These are phyloP conservation scores for Hylodesmum podocarpum DNA, from an alignment of 306 rosid species.

Conservation along the genomic window DNA sequence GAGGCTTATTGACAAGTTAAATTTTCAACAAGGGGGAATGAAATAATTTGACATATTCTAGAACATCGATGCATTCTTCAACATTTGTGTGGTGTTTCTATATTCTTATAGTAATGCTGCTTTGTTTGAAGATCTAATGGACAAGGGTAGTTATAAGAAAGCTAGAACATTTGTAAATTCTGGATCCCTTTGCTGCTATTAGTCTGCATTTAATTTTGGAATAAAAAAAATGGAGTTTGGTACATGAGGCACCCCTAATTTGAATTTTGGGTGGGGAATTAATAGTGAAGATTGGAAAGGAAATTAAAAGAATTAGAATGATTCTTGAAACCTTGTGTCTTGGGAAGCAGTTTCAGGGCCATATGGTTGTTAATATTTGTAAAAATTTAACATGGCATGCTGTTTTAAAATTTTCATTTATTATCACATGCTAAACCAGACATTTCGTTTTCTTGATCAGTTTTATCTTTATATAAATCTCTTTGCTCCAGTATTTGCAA, in stretches of 20 bases:
- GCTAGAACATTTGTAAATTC: not conserved
- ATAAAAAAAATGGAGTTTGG: not conserved
- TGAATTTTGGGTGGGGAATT: slow-evolving; percentile 25
- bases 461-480: slow-evolving; percentile 3
- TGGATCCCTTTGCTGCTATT: slow-evolving; percentile 1
- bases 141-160: slow-evolving; percentile 15
- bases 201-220: slow-evolving; percentile 14
- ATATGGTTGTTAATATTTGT: not conserved
- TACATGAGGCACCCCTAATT: not conserved
- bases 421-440: slow-evolving; percentile 7
- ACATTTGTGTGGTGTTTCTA: slow-evolving; percentile 4
- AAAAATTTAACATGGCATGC: not conserved
- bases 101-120: not conserved
- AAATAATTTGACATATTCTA: not conserved
- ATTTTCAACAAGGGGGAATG: not conserved
- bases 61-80: not conserved
- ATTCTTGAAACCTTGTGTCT: slow-evolving; percentile 17
- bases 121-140: slow-evolving; percentile 26
- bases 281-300: not conserved
- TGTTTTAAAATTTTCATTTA: not conserved
- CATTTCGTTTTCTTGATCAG: slow-evolving; percentile 26
- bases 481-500: slow-evolving; percentile 1
- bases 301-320: not conserved
- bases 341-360: slow-evolving; percentile 29
- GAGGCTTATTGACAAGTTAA: slow-evolving; percentile 26